These are phyloP conservation scores for Wickerhamomyces xylosicus DNA, from an alignment of 805 yeast species.

Conservation along the genomic window DNA sequence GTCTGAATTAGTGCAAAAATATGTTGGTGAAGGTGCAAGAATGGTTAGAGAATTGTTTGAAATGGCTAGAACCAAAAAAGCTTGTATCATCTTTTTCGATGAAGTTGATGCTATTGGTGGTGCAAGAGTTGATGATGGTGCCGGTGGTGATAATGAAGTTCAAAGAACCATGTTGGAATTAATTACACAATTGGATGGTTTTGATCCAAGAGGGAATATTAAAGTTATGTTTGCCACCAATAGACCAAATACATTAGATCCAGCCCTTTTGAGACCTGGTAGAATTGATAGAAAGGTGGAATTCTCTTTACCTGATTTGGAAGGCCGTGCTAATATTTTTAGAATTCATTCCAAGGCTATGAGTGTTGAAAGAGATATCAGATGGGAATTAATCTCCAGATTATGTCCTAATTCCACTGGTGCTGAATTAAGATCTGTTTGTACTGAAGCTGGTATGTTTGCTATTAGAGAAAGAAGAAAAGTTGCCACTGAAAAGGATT, in stretches of 20 bases:
- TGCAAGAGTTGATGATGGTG: constrained; percentile 99
- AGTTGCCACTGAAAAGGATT: constrained; percentile 97
- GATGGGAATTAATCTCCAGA: constrained; percentile 98
- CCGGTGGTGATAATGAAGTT: constrained; percentile 98
- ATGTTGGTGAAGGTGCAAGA: constrained; percentile 99
- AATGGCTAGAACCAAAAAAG: constrained; percentile 98
- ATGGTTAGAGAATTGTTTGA: constrained; percentile 98
- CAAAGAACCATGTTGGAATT: constrained; percentile 98
- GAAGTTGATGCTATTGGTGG: constrained; percentile 99
- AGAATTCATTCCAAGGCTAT: constrained; percentile 94
- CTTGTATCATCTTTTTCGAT: constrained; percentile 95
- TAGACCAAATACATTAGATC: constrained; percentile 96
- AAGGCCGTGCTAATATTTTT: constrained; percentile 96
- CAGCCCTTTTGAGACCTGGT: constrained; percentile 96
- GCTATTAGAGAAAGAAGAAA: constrained; percentile 97
- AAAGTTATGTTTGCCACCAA: constrained; percentile 99
- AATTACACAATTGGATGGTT: constrained; percentile 96
- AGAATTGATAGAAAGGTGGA: constrained; percentile 98
- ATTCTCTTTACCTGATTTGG: constrained; percentile 91
- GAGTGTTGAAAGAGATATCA: constrained; percentile 94
- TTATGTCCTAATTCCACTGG: constrained; percentile 98
- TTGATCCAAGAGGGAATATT: constrained; percentile 97
- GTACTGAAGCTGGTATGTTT: constrained; percentile 99
- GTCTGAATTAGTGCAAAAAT: constrained; percentile 94
- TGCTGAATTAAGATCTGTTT: constrained; percentile 95